Conservation (phyloP, 2,329 filamentous ascomycete species). For the Phoma sp. region DNA sequence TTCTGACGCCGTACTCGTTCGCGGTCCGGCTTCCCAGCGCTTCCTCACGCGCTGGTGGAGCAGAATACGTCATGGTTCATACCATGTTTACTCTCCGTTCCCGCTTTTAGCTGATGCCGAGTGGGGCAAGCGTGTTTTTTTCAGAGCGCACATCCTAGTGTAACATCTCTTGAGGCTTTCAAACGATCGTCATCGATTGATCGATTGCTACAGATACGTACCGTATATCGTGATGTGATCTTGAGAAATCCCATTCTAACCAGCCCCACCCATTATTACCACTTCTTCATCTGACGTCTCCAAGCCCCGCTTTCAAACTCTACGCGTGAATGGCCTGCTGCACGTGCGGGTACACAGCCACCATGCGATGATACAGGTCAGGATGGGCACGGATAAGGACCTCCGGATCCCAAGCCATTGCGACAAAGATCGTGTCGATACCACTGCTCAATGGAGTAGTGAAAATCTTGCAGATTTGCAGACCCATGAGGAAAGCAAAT, state of each 20-base stretch:
- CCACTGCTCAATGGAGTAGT: slow-evolving; percentile 86
- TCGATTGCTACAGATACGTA: slow-evolving; percentile 12
- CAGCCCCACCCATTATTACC: slow-evolving; percentile 14
- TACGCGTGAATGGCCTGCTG: slow-evolving; percentile 75
- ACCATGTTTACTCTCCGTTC: slow-evolving; percentile 24
- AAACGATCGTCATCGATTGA: slow-evolving; percentile 19
- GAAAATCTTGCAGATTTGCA: slow-evolving; percentile 90
- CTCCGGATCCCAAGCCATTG: slow-evolving; percentile 70
- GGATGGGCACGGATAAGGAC: slow-evolving; percentile 82
- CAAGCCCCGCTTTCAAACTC: slow-evolving; percentile 7
- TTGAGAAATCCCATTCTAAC: slow-evolving; percentile 6
- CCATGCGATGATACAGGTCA: slow-evolving; percentile 80
- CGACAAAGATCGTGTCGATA: slow-evolving; percentile 92
- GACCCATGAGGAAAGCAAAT: slow-evolving; percentile 85
- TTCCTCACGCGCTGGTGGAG: slow-evolving; percentile 14
- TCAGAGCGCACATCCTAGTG: slow-evolving; percentile 1
- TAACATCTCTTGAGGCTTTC: slow-evolving; percentile 13
- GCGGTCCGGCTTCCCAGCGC: slow-evolving; percentile 19
- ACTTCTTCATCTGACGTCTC: neutral
- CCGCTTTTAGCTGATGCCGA: slow-evolving; percentile 35
- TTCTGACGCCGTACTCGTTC: slow-evolving; percentile 16
- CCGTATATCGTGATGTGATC: slow-evolving; percentile 18
- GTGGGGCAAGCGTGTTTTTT: slow-evolving; percentile 25
- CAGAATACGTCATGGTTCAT: slow-evolving; percentile 33
- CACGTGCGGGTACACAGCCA: slow-evolving; percentile 82